Evolutionary conservation across 768 basidiomycete genomes (phyloP).

Genomic region (Scleroderma citrinum): DNA sequence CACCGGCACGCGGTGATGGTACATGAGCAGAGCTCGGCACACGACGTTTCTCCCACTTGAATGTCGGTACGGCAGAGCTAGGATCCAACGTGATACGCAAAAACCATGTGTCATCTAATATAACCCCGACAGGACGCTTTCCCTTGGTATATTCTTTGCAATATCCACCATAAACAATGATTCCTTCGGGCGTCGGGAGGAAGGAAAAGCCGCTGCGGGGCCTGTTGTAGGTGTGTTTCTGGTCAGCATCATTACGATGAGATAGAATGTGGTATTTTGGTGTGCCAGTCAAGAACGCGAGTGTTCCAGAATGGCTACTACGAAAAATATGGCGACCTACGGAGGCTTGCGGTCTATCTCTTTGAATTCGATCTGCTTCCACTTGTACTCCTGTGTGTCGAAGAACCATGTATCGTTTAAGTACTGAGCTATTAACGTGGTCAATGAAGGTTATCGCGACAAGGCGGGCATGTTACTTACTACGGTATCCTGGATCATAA

Average conservation of each 20-base stretch:
- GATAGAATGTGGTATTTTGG: neutral
- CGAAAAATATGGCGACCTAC: slow-evolving; percentile 35
- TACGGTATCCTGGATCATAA: slow-evolving; percentile 79
- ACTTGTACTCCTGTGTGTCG: slow-evolving; percentile 80
- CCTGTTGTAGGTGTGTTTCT: slow-evolving; percentile 27
- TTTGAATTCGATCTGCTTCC: slow-evolving; percentile 71
- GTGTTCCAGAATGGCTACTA: neutral
- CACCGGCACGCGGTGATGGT: slow-evolving; percentile 69
- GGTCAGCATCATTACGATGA: neutral
- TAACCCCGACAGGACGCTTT: slow-evolving; percentile 78
- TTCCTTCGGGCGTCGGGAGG: slow-evolving; percentile 68
- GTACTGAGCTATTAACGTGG: slow-evolving; percentile 54
- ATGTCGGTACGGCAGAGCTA: slow-evolving; percentile 24
- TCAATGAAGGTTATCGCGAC: neutral
- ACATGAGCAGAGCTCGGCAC: slow-evolving; percentile 51
- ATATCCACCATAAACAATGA: slow-evolving; percentile 83
- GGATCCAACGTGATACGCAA: slow-evolving; percentile 39
- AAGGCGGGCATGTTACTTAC: slow-evolving; percentile 34
- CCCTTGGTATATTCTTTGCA: slow-evolving; percentile 87
- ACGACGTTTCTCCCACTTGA: slow-evolving; percentile 88
- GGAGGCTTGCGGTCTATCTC: slow-evolving; percentile 70
- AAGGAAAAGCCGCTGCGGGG: slow-evolving; percentile 84
- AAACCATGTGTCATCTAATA: slow-evolving; percentile 88
- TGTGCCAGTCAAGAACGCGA: neutral
- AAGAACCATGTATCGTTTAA: slow-evolving; percentile 83